A percentile compares a stretch with the other conserved stretches of the same genome.
phyloP scores from a whole-genome alignment of 1,284 basidiomycete species.

The Blastosporella zonata region DNA sequence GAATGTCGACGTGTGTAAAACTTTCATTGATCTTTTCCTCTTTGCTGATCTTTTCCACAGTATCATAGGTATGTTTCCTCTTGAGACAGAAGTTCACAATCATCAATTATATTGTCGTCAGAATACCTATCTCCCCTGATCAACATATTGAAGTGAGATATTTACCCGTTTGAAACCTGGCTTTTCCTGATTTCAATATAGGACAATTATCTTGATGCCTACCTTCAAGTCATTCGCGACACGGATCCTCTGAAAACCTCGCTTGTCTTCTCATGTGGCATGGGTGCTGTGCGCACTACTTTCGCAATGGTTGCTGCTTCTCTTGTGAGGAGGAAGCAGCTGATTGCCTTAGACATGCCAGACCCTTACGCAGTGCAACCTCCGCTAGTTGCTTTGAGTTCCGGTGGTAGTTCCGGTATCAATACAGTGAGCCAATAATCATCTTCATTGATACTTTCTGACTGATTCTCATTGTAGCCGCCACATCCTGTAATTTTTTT shows the following conservation, averaged over 20 bases:
- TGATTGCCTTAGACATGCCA: slow-evolving; percentile 70
- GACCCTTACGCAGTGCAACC: slow-evolving; percentile 65
- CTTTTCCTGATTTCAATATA: slow-evolving; percentile 26
- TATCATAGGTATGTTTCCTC: slow-evolving; percentile 55
- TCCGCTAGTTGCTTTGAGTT: slow-evolving; percentile 13
- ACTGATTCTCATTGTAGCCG: slow-evolving; percentile 1
- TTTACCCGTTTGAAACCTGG: neutral
- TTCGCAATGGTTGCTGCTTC: slow-evolving; percentile 97
- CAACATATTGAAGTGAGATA: slow-evolving; percentile 67
- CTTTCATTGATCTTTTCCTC: neutral
- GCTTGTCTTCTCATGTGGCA: slow-evolving; percentile 95
- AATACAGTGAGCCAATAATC: slow-evolving; percentile 18
- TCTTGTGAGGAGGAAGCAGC: slow-evolving; percentile 83
- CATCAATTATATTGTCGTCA: slow-evolving; percentile 26
- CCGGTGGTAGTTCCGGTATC: slow-evolving; percentile 14
- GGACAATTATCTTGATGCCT: slow-evolving; percentile 95
- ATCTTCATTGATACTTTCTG: neutral
- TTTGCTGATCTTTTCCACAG: slow-evolving; percentile 28
- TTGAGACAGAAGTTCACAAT: neutral
- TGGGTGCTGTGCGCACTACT: slow-evolving; percentile 95
- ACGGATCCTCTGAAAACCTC: slow-evolving; percentile 82
- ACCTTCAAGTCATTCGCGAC: slow-evolving; percentile 78
- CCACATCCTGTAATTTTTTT: slow-evolving; percentile 12
- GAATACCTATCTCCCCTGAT: slow-evolving; percentile 92
- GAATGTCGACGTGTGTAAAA: slow-evolving; percentile 74